These are phyloP conservation scores for Solanum chiquidenum DNA, from an alignment of 257 asterid species.

Conservation along the genomic window DNA sequence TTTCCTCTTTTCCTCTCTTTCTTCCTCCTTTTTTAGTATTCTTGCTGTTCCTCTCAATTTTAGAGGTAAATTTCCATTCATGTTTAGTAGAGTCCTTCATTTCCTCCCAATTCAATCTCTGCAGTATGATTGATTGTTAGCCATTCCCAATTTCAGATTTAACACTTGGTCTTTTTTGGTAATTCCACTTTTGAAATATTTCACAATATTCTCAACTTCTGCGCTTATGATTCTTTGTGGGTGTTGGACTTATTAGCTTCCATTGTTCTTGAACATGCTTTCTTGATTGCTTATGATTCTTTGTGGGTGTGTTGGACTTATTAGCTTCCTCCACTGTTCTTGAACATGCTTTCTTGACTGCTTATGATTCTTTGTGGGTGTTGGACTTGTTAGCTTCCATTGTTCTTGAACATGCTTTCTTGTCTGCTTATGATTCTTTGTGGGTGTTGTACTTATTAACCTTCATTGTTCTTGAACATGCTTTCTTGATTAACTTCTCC, in stretches of 20 bases:
- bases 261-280: no score
- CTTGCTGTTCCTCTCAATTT: not conserved
- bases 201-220: no score
- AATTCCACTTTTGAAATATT: no score
- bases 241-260: not conserved
- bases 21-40: not conserved
- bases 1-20: not conserved
- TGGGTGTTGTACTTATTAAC: not conserved
- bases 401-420: no score
- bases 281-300: no score
- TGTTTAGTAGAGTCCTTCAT: not conserved
- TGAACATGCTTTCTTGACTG: no score
- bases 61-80: not conserved
- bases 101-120: not conserved
- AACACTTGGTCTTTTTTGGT: no score
- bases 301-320: no score
- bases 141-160: no score
- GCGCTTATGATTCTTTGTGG: not conserved
- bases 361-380: no score
- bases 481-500: not conserved
- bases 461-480: not conserved
- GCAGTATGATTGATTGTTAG: not conserved
- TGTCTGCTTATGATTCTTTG: not conserved
- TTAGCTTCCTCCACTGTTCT: no score
- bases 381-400: no score